Evolutionary conservation across 139 green algal species (phyloP), one percentile per base, ranked within the genome.

Genomic region (Chlamydomonas incerta): DNA sequence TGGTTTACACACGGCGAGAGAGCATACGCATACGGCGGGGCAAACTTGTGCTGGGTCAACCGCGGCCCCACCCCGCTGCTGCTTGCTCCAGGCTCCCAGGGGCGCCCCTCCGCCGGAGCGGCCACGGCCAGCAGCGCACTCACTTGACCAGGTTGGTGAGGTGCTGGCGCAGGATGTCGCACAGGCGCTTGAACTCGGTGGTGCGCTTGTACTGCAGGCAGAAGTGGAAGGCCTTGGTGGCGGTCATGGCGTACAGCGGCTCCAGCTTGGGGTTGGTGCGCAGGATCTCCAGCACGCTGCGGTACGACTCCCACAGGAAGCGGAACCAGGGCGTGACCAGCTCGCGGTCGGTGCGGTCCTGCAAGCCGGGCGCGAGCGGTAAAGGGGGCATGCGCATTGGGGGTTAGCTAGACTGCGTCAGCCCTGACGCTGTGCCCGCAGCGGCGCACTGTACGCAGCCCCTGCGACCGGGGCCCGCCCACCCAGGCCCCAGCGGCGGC

Each of bases 301-400:
- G 92, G 93, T 99, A 99, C 17, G 95, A 96, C 92, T 99, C 98
- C 98, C 98, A 99, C 87, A 99, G 91, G 87, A 99, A 99, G 88
- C 98, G 98, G 94, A 99, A 99, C 98, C 98, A 99, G 33, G 98
- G 98, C 17, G 98, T 99, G 23, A 99, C 97, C 72, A 98, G 87
- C 93, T 99, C 97, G 31, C 98, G 91, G 87, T 99, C 98, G 9
- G 95, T 96, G 79, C 96, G 95, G 87, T 99, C 98, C 93, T 96
- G 90, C 33, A 37, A 15, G 29, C 24, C 6, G 41, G 41, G 8
- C 8, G 41, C 41, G 41, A 8, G 41, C 41, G 41, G 41, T 13
- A 50, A 8, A 50, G 41, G 6, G 8, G 8, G 41, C 41, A 8
- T 50, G 20, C 4, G 41, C 63, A 37, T 8, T 13, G 23, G 47